Evolutionary conservation across 768 basidiomycete species (phyloP), one percentile per base, ranked within the genome.

Genomic region (Epithele typhae): DNA sequence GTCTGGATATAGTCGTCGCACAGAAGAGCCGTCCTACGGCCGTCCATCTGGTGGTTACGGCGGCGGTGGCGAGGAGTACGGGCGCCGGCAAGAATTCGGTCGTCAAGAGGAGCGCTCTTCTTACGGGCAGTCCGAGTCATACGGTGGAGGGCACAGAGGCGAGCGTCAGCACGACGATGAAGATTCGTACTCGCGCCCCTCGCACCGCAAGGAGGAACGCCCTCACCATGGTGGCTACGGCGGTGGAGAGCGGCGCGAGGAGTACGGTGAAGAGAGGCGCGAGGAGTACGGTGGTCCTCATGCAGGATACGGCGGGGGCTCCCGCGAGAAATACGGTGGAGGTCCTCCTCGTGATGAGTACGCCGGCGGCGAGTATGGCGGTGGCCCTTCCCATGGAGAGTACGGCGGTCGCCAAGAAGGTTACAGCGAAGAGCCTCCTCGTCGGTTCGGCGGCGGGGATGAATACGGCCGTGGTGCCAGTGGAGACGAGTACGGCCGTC

Each of bases 141-240:
- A n/a, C n/a, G n/a, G n/a, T n/a, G n/a, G n/a, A n/a, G n/a, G n/a
- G n/a, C n/a, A 41, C 18, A 36, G 32, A 18, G 39, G 44, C 15
- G 46, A 40, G 2, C 35, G 39, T 33, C 25, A 22, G n/a, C n/a
- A n/a, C 18, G 25, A 18, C 22, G 24, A 49, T 14, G 34, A 38
- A 17, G 48, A 34, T 12, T 32, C 37, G 18, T 7, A n/a, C 14
- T 40, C 38, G 11, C 21, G 24, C n/a, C 21, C 32, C n/a, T 37
- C 18, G 12, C 24, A 35, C 25, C 11, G 22, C 10, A 14, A 19
- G n/a, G 22, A 35, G 33, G 19, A 37, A 23, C 36, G 5, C 24
- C 45, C 51, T 8, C 65, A 67, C 23, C 62, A 30, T 14, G 14
- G 27, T 14, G 27, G 37, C 6, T 15, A 19, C 4, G 25, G 22